Conservation (phyloP, 306 rosid genomes). For the Dryas octopetala region DNA sequence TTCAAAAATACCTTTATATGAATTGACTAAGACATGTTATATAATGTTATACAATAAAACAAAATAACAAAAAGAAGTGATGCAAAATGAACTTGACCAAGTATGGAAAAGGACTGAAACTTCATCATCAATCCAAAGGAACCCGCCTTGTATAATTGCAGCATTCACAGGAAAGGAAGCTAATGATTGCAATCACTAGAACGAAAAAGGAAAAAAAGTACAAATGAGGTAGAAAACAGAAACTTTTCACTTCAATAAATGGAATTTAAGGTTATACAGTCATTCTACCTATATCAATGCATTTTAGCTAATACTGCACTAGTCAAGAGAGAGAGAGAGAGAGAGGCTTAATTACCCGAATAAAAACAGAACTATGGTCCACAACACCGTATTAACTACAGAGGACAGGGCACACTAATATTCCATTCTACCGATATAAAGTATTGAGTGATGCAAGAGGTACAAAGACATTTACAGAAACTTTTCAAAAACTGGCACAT, state of each 20-base stretch:
- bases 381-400: neutral
- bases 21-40: neutral
- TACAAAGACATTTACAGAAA: neutral
- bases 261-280: neutral
- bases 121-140: neutral
- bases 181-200: neutral
- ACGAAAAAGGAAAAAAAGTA: too few species aligned
- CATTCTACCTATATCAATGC: neutral
- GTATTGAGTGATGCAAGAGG: neutral
- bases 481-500: neutral
- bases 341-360: neutral
- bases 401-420: neutral
- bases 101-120: neutral
- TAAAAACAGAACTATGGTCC: neutral
- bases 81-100: slow-evolving; percentile 3
- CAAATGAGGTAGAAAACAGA: neutral
- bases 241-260: neutral
- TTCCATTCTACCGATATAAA: neutral
- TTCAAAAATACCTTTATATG: neutral
- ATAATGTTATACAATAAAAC: neutral
- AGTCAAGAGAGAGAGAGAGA: neutral
- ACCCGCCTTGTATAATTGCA: neutral
- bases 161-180: neutral
- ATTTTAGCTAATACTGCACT: neutral
- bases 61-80: neutral